Evolutionary conservation across 805 yeast genomes (phyloP), one percentile per base, ranked within the genome.

Genomic region (Pichia pseudocactophila): DNA sequence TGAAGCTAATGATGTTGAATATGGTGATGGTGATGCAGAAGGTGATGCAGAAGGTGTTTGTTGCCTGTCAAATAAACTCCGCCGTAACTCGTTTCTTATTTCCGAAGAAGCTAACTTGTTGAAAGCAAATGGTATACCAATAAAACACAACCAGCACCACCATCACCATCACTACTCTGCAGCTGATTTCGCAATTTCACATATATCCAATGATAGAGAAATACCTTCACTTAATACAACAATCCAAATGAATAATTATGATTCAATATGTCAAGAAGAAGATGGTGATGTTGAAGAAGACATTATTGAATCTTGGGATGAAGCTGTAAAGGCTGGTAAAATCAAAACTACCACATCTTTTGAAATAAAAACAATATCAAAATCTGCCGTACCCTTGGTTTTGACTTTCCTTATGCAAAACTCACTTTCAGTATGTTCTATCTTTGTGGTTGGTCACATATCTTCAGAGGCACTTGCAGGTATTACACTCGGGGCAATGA

Each of bases 381-480:
- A 55, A 32, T 71, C 68, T 44, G 73, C 80, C 1, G 45, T 69
- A 9, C 90, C 90, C 0, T 61, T 82, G 51, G 68, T 80, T 16
- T 62, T 79, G 39, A 82, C 90, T 0, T 82, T 82, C 51, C 56
- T 82, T 22, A 61, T 82, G 45, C 88, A 82, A 56, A 78, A 80
- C 56, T 81, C 88, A 0, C 65, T 82, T 37, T 79, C 86, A 3
- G 80, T 83, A 39, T 86, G 88, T 13, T 79, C 86, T 1, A 83
- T 82, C 28, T 82, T 83, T 56, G 77, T 83, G 3, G 89, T 82
- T 26, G 88, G 90, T 9, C 75, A 79, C 50, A 68, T 83, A 41
- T 89, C 90, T 2, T 73, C 76, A 30, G 69, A 71, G 19, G 87
- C 81, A 50, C 65, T 83, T 38, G 90, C 88, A 13, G 90, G 87